phyloP scores from a whole-genome alignment of 2,329 filamentous ascomycete species.

The Lasiodiplodia sp. region DNA sequence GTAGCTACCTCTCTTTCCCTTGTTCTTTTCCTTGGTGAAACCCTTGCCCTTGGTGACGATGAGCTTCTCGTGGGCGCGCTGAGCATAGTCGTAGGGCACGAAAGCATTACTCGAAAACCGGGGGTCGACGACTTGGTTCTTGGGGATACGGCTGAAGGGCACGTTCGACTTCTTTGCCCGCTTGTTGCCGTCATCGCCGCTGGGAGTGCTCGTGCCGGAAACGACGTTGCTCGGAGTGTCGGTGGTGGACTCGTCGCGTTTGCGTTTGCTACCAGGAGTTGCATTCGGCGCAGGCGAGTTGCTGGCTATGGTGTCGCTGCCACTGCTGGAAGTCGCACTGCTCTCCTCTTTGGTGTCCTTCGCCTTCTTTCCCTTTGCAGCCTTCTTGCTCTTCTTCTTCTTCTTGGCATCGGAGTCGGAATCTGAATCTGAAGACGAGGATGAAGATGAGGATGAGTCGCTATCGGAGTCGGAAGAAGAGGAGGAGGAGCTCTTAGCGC shows the following conservation, averaged over 20 bases:
- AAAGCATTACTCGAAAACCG: slow-evolving; percentile 81
- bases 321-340: slow-evolving; percentile 35
- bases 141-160: slow-evolving; percentile 80
- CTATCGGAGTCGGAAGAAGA: slow-evolving; percentile 4
- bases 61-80: slow-evolving; percentile 85
- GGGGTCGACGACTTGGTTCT: slow-evolving; percentile 71
- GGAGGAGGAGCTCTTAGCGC: slow-evolving; percentile 9
- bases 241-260: slow-evolving; percentile 45
- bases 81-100: slow-evolving; percentile 84
- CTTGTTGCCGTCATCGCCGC: slow-evolving; percentile 37
- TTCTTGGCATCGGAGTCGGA: slow-evolving; percentile 12
- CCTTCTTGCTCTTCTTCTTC: slow-evolving; percentile 1
- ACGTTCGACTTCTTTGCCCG: slow-evolving; percentile 63
- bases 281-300: slow-evolving; percentile 37
- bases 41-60: slow-evolving; percentile 93
- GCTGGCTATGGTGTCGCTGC: slow-evolving; percentile 52
- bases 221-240: slow-evolving; percentile 38
- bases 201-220: slow-evolving; percentile 33
- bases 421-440: slow-evolving; percentile 14
- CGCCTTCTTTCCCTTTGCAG: slow-evolving; percentile 15
- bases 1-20: slow-evolving; percentile 80
- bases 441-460: background rate
- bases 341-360: slow-evolving; percentile 16
- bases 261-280: slow-evolving; percentile 52
- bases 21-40: slow-evolving; percentile 99